phyloP scores from a whole-genome alignment of 176 grass and related monocot genomes.

The Eleusine indica region DNA sequence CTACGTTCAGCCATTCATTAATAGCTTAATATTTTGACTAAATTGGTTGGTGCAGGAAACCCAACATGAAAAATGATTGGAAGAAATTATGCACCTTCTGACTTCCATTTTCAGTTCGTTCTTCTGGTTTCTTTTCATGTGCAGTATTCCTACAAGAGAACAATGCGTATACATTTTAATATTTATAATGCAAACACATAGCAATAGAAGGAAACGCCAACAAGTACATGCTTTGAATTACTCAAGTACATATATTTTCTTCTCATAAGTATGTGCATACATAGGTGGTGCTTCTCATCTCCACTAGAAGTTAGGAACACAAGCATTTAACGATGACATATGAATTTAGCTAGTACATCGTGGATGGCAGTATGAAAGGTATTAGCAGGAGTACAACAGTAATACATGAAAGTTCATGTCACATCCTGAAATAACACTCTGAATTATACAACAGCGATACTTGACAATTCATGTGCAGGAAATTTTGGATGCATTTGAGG shows the following conservation, averaged over 20 bases:
- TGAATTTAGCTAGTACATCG: neutral
- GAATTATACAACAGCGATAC: neutral
- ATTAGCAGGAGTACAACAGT: neutral
- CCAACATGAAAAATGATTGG: neutral
- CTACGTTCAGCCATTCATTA: neutral
- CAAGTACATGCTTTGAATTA: neutral
- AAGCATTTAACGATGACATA: conserved; percentile 22
- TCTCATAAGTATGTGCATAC: neutral
- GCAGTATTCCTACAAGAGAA: conserved; percentile 44
- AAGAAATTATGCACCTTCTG: conserved; percentile 52
- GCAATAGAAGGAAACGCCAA: neutral
- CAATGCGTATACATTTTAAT: conserved; percentile 15
- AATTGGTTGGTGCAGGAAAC: neutral
- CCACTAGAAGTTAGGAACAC: neutral
- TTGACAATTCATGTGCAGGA: neutral
- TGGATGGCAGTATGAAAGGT: neutral
- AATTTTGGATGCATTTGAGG: conserved; percentile 3
- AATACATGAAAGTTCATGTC: neutral
- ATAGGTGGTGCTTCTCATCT: neutral
- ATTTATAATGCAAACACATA: conserved; percentile 6
- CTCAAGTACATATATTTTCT: neutral
- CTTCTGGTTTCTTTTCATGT: conserved; percentile 41
- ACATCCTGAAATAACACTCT: neutral
- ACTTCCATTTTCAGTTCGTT: conserved; percentile 43
- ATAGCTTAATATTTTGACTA: neutral